phyloP scores from a whole-genome alignment of 2,329 filamentous ascomycete genomes.

The Thielaviopsis musarum region DNA sequence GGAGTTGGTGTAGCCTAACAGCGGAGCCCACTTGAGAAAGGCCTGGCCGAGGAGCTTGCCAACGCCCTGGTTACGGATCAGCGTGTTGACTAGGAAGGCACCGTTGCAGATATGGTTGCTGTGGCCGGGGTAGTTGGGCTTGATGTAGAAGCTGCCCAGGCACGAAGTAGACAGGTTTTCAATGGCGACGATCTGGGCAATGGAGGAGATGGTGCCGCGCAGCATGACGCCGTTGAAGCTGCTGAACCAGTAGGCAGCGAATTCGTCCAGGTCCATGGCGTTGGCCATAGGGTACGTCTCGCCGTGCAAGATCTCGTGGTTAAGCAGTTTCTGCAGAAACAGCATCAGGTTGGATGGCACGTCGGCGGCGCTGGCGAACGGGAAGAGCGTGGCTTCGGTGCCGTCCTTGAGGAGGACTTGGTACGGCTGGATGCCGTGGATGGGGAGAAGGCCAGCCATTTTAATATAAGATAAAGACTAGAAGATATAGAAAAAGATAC shows the following conservation, averaged over 20 bases:
- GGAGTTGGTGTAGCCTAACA: conserved; percentile 76
- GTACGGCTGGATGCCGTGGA: conserved; percentile 43
- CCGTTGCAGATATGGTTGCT: conserved; percentile 87
- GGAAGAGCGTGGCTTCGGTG: conserved; percentile 70
- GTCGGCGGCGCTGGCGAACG: conserved; percentile 59
- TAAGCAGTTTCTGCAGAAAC: conserved; percentile 70
- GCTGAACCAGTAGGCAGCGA: conserved; percentile 77
- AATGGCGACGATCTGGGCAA: conserved; percentile 22
- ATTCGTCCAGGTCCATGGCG: conserved; percentile 53
- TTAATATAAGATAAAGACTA: neutral
- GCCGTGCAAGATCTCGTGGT: conserved; percentile 79
- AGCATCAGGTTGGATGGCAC: conserved; percentile 59
- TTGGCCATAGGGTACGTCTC: conserved; percentile 86
- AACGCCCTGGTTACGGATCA: conserved; percentile 55
- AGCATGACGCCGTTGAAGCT: conserved; percentile 83
- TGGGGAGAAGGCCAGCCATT: conserved; percentile 45
- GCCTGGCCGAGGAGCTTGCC: conserved; percentile 61
- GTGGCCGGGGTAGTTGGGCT: conserved; percentile 81
- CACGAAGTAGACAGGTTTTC: conserved; percentile 71
- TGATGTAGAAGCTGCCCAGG: conserved; percentile 83
- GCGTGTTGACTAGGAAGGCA: conserved; percentile 59
- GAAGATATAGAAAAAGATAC: too few species aligned
- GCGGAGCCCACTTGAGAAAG: conserved; percentile 62
- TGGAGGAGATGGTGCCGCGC: conserved; percentile 51
- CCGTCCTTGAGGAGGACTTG: conserved; percentile 59